A percentile compares a stretch with the other conserved stretches of the same genome.
Conservation (phyloP, 2,329 filamentous ascomycete genomes). For the Exophiala calicioides region DNA sequence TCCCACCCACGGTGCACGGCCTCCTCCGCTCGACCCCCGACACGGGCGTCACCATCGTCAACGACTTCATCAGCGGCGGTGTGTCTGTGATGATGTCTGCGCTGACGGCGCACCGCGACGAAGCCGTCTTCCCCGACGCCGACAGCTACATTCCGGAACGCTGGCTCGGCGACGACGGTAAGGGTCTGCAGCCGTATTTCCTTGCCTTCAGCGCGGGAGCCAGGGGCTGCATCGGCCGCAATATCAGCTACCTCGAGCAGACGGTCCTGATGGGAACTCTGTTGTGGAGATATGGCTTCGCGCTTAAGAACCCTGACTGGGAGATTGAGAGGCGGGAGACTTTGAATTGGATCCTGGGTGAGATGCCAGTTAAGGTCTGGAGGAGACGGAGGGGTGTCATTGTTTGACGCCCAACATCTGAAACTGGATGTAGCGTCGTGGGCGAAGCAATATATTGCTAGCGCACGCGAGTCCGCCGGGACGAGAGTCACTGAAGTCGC, state of each 20-base stretch:
- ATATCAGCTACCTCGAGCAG: conserved; percentile 51
- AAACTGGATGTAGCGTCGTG: too few species aligned
- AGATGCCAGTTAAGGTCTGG: conserved; percentile 35
- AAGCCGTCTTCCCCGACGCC: conserved; percentile 68
- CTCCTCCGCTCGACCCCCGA: conserved; percentile 68
- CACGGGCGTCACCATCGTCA: conserved; percentile 62
- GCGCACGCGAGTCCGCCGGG: too few species aligned
- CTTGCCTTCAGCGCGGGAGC: conserved; percentile 43
- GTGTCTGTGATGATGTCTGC: conserved; percentile 73
- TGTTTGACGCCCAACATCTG: too few species aligned
- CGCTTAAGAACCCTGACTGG: conserved; percentile 36
- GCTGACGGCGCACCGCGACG: conserved; percentile 70
- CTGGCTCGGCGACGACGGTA: conserved; percentile 23
- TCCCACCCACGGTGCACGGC: conserved; percentile 64
- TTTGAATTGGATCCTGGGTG: conserved; percentile 37
- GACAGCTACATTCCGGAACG: conserved; percentile 68
- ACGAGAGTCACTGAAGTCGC: too few species aligned
- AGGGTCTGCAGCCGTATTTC: conserved; percentile 25
- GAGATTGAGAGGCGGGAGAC: conserved; percentile 34
- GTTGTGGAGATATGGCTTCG: conserved; percentile 48
- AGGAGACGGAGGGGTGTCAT: too few species aligned
- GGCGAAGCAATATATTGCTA: too few species aligned
- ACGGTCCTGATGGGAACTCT: conserved; percentile 47
- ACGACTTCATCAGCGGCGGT: conserved; percentile 65
- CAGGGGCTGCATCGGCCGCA: conserved; percentile 45